Percentiles rank a stretch among this genome's conserved stretches.
Conservation (phyloP, 1,139 yeast species). For the Pichiaceae sp. region DNA sequence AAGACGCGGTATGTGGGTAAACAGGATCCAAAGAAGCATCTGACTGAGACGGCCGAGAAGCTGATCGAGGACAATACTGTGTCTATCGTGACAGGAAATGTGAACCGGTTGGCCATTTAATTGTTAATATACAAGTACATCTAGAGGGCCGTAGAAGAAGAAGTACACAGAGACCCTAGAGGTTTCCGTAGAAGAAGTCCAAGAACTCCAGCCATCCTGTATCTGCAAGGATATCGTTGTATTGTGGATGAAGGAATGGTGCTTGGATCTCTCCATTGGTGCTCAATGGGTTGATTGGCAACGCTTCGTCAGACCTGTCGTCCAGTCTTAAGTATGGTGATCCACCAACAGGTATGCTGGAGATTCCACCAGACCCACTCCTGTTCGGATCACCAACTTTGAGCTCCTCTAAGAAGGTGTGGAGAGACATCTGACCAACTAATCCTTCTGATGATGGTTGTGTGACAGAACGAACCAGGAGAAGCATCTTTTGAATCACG, state of each 20-base stretch:
- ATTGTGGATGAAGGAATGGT: slow-evolving; percentile 8
- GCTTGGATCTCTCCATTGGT: too few species aligned
- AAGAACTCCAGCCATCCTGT: slow-evolving; percentile 19
- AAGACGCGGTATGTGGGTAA: slow-evolving; percentile 96
- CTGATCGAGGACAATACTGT: slow-evolving; percentile 87
- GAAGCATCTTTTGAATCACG: slow-evolving; percentile 15
- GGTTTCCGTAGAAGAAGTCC: slow-evolving; percentile 12
- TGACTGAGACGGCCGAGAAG: slow-evolving; percentile 79
- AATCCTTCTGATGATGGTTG: slow-evolving; percentile 6
- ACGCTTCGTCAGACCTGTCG: neutral
- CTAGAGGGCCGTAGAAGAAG: too few species aligned
- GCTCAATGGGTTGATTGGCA: neutral
- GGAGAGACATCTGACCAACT: slow-evolving; percentile 13
- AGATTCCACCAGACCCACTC: neutral
- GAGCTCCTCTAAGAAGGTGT: slow-evolving; percentile 13
- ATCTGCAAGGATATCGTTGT: slow-evolving; percentile 13
- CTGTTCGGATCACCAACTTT: slow-evolving; percentile 11
- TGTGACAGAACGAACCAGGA: slow-evolving; percentile 13
- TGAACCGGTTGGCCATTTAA: slow-evolving; percentile 75
- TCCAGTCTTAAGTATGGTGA: slow-evolving; percentile 14
- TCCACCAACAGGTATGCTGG: neutral
- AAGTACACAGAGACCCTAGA: too few species aligned
- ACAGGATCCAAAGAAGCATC: slow-evolving; percentile 97
- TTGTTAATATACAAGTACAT: neutral
- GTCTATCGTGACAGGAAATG: slow-evolving; percentile 78